phyloP scores from a whole-genome alignment of 2,329 filamentous ascomycete genomes.

The Fusarium lateritium region DNA sequence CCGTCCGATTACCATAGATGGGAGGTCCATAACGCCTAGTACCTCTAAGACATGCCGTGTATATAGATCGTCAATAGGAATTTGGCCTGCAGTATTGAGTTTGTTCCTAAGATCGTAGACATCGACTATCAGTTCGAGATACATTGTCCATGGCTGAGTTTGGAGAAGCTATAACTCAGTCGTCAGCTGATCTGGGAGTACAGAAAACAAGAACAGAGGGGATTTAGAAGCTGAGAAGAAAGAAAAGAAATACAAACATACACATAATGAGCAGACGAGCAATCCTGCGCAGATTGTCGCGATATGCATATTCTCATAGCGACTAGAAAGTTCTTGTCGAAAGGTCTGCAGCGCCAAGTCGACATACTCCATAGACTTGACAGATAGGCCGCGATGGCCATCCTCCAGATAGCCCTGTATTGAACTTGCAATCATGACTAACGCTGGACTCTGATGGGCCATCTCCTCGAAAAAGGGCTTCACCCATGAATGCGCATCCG shows the following conservation, averaged over 20 bases:
- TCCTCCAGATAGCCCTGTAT: slow-evolving; percentile 47
- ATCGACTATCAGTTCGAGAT: slow-evolving; percentile 45
- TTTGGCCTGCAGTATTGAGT: slow-evolving; percentile 16
- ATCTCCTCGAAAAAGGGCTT: slow-evolving; percentile 45
- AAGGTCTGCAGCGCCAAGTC: slow-evolving; percentile 44
- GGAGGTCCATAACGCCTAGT: slow-evolving; percentile 45
- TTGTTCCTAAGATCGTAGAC: slow-evolving; percentile 38
- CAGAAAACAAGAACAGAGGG: background rate
- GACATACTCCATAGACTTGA: slow-evolving; percentile 45
- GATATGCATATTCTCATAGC: slow-evolving; percentile 38
- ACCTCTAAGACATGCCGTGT: slow-evolving; percentile 41
- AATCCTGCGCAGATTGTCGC: slow-evolving; percentile 43
- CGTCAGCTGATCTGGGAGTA: background rate
- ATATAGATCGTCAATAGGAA: slow-evolving; percentile 31
- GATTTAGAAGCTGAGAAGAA: background rate
- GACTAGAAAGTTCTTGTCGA: slow-evolving; percentile 37
- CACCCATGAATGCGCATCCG: slow-evolving; percentile 43
- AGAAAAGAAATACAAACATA: slow-evolving; percentile 19
- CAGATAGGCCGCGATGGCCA: slow-evolving; percentile 27
- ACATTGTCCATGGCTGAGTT: slow-evolving; percentile 42
- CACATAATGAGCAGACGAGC: slow-evolving; percentile 42
- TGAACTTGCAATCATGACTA: slow-evolving; percentile 38
- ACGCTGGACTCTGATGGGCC: slow-evolving; percentile 44
- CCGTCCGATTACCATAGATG: slow-evolving; percentile 38
- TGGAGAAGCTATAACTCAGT: slow-evolving; percentile 36